Base-by-base conservation (phyloP, 805 yeast species). In the Barnettozyma pratensis region DNA sequence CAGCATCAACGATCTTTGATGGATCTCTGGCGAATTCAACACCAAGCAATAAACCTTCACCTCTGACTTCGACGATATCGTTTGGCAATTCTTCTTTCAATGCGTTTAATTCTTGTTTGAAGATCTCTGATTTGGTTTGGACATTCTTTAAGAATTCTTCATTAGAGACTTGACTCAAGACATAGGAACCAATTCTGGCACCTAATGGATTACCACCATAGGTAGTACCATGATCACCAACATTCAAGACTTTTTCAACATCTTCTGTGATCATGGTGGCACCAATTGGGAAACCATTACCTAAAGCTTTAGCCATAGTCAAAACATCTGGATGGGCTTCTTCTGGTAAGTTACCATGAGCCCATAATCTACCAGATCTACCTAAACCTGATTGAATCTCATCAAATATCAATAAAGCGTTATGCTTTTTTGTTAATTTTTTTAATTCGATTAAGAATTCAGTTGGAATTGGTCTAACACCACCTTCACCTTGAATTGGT, bases 401-500 rank as follows among this genome's bases (percentile, higher is more conserved):
- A 70, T 92, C 99, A 65, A 82, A 90, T 54, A 92, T 91, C 50
- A 92, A 77, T 32, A 88, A 63, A 9, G 87, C 95, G 47, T 85
- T 81, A 56, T 83, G 75, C 48, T 82, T 75, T 48, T 71, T 69
- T 64, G 97, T 88, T 48, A 86, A 68, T 58, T 77, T 66, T 56
- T 85, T 83, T 63, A 92, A 70, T 44, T 79, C 80, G 4, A 73
- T 62, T 53, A 92, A 73, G 62, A 87, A 90, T 39, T 81, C 87
- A 0, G 68, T 56, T 37, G 77, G 73, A 50, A 88, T 77, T 25
- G 84, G 80, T 60, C 82, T 80, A 19, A 92, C 83, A 49, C 99
- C 99, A 49, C 99, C 98, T 71, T 92, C 99, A 57, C 98, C 99
- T 72, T 94, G 99, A 50, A 94, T 84, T 26, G 99, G 99, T 69